Evolutionary conservation across 108 stramenopile genomes (phyloP).

Genomic region (Fragilaria crotonensis): DNA sequence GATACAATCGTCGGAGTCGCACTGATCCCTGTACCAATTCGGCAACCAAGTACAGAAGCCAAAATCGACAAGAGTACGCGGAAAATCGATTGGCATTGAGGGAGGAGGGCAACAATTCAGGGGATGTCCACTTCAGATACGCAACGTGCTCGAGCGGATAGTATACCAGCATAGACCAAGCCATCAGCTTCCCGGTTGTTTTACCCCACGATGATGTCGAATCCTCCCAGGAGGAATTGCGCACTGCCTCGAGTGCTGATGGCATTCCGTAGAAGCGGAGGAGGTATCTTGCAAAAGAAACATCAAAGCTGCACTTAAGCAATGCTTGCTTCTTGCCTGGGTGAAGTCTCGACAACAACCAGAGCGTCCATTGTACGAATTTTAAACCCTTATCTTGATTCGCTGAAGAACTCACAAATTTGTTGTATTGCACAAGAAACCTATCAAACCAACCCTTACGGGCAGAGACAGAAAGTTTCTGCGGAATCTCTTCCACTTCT

Average conservation of each 20-base stretch:
- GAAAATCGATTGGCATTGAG: constrained; percentile 40
- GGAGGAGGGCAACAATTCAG: constrained; percentile 9
- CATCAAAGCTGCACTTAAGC: constrained; percentile 35
- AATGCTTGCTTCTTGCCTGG: constrained; percentile 23
- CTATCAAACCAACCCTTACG: background rate
- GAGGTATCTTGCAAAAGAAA: constrained; percentile 58
- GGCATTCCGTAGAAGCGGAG: constrained; percentile 61
- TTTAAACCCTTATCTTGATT: constrained; percentile 63
- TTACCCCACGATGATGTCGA: constrained; percentile 25
- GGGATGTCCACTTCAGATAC: constrained; percentile 59
- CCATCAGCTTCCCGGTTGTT: constrained; percentile 55
- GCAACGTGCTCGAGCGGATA: constrained; percentile 75
- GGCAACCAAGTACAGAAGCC: constrained; percentile 51
- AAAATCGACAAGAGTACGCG: constrained; percentile 64
- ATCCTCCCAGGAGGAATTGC: constrained; percentile 46
- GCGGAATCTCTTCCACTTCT: background rate
- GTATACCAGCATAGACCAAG: constrained; percentile 64
- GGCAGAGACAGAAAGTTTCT: background rate
- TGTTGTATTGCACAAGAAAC: background rate
- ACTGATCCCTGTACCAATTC: constrained; percentile 42
- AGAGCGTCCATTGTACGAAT: constrained; percentile 57
- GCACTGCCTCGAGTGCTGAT: constrained; percentile 49
- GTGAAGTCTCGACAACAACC: constrained; percentile 45
- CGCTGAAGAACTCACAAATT: constrained; percentile 2
- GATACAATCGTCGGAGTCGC: constrained; percentile 22